phyloP scores from a whole-genome alignment of 2,329 filamentous ascomycete species.

The Exophiala lecanii-corni region DNA sequence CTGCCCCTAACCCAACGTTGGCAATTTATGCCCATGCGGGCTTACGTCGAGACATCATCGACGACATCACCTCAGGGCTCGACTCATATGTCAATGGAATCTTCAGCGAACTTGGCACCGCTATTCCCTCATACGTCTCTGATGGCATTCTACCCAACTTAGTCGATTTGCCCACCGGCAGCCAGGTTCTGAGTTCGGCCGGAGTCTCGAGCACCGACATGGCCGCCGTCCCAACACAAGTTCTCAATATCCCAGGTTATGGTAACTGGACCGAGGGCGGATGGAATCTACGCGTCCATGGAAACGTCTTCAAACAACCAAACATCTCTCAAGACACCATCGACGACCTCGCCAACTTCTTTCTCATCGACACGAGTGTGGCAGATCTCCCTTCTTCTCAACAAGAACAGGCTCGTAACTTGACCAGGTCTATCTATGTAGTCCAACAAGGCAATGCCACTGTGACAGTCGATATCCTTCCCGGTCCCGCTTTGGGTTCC shows the following conservation, averaged over 20 bases:
- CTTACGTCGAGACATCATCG: constrained; percentile 47
- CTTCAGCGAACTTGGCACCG: constrained; percentile 49
- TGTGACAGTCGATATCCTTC: constrained; percentile 60
- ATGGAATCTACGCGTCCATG: constrained; percentile 72
- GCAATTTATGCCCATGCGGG: constrained; percentile 40
- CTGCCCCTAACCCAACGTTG: constrained; percentile 37
- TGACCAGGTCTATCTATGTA: constrained; percentile 70
- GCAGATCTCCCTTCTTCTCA: constrained; percentile 54
- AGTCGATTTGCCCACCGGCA: constrained; percentile 60
- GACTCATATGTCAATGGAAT: constrained; percentile 31
- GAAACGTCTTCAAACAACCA: constrained; percentile 77
- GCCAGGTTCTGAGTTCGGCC: constrained; percentile 56
- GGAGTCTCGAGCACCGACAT: constrained; percentile 57
- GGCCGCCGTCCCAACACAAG: constrained; percentile 61
- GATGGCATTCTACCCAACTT: constrained; percentile 65
- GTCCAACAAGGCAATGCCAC: constrained; percentile 64
- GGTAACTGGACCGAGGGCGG: constrained; percentile 75
- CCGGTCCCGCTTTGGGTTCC: constrained; percentile 53
- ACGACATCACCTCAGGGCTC: constrained; percentile 43
- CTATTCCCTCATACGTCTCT: constrained; percentile 56
- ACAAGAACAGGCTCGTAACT: constrained; percentile 65
- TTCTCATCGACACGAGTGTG: constrained; percentile 63
- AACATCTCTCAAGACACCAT: constrained; percentile 61
- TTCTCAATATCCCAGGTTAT: constrained; percentile 65
- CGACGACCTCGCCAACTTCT: constrained; percentile 64